These are phyloP conservation scores for Quercus parvula DNA, from an alignment of 306 rosid genomes.

Conservation along the genomic window DNA sequence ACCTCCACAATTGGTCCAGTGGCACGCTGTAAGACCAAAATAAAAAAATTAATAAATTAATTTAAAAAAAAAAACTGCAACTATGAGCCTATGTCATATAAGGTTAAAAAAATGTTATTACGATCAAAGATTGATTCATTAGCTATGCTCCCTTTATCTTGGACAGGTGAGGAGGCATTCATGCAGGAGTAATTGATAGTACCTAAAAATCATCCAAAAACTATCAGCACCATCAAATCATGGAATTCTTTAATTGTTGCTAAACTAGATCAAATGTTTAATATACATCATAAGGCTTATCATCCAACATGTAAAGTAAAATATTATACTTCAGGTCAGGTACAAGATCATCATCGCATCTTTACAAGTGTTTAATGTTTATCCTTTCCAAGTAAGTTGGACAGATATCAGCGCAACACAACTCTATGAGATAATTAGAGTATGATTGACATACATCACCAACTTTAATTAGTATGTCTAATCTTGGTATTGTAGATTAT, in stretches of 20 bases:
- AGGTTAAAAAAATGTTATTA: slow-evolving; percentile 23
- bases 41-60: not conserved
- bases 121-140: slow-evolving; percentile 57
- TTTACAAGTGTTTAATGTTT: not conserved
- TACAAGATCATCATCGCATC: slow-evolving; percentile 15
- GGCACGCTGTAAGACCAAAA: slow-evolving; percentile 52
- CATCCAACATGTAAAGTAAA: not conserved
- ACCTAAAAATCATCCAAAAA: slow-evolving; percentile 39
- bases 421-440: not conserved
- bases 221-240: slow-evolving; percentile 22
- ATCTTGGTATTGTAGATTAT: too few species aligned
- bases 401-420: too few species aligned
- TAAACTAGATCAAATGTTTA: not conserved
- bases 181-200: slow-evolving; percentile 56
- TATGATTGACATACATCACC: not conserved
- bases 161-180: slow-evolving; percentile 46
- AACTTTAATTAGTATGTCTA: not conserved
- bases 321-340: not conserved
- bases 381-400: not conserved
- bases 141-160: slow-evolving; percentile 37
- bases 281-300: not conserved
- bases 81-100: not conserved
- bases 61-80: not conserved
- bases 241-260: not conserved
- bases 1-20: slow-evolving; percentile 76